A percentile compares a stretch with the other conserved stretches of the same genome.
Conservation (phyloP, 2,329 filamentous ascomycete species). For the Xylaria sp. region DNA sequence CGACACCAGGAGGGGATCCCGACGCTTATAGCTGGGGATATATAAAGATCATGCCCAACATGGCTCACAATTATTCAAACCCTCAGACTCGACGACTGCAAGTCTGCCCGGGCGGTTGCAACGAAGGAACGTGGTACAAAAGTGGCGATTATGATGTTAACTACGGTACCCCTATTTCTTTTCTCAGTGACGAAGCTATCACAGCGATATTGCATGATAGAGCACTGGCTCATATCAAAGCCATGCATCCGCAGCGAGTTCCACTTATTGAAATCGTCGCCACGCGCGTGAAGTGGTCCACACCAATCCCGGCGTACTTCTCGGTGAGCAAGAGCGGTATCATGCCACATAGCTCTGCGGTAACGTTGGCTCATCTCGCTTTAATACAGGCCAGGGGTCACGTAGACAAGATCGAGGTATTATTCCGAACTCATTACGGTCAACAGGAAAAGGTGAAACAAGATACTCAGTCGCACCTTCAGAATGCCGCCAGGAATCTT, state of each 20-base stretch:
- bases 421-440: constrained; percentile 1
- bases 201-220: background rate
- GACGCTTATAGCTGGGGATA: background rate
- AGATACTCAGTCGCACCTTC: background rate
- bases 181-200: background rate
- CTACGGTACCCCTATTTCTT: background rate
- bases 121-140: background rate
- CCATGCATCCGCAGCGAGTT: background rate
- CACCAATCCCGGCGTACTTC: constrained; percentile 20
- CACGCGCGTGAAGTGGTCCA: background rate
- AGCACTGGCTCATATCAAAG: background rate
- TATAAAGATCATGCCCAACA: background rate
- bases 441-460: background rate
- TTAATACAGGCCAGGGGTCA: constrained; percentile 5
- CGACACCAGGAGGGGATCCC: background rate
- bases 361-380: constrained; percentile 18
- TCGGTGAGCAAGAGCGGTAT: background rate
- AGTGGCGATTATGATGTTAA: background rate
- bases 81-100: background rate
- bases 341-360: background rate
- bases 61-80: no score
- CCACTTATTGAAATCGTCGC: background rate
- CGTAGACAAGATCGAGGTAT: background rate
- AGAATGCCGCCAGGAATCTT: no score
- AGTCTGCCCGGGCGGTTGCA: constrained; percentile 20